Base-by-base conservation (phyloP, 768 basidiomycete species). In the Leccinum boreale region DNA sequence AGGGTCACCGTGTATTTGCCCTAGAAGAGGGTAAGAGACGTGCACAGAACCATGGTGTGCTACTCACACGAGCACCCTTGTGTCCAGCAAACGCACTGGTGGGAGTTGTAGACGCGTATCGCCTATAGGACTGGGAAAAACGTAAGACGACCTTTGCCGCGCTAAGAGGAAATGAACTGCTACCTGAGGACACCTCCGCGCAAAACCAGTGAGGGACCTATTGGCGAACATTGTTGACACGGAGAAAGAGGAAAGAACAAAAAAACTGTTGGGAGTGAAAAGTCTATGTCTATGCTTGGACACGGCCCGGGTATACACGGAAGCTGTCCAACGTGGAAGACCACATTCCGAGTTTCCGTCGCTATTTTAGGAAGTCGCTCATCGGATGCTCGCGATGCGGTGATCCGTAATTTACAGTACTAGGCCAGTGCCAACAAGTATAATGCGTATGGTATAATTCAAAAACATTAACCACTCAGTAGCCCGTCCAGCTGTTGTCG, bases 1-100 rank as follows among this genome's bases (percentile, higher is more conserved):
- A 98, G 79, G 45, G 97, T 98, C 56, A 98, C 95, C 33, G 88
- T 86, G 77, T 96, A 97, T 80, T 96, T 97, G 58, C 95, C 95
- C 95, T 98, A 63, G 4, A 53, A 35, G 7, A 62, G 11, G 26
- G 58, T 54, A 24, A 60, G 39, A 9, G 21, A 60, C 53, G 55
- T 47, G 52, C 23, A 42, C 2, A 10, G 21, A n/a, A 57, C 14
- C 15, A 23, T 26, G 28, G 23, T 53, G 46, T 24, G 51, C 29
- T 58, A 75, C 91, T 73, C 70, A 95, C 94, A 74, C 90, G 88
- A 71, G 83, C 79, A 66, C 85, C 87, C 80, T 95, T 96, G 79
- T 92, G 84, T 56, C 91, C 92, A 75, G 90, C 85, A 77, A 94
- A 97, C 60, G 87, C 85, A 70, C 92, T 92, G 51, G 94, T 94